These are phyloP conservation scores for Termitomyces heimii DNA, from an alignment of 768 basidiomycete genomes.

Conservation along the genomic window DNA sequence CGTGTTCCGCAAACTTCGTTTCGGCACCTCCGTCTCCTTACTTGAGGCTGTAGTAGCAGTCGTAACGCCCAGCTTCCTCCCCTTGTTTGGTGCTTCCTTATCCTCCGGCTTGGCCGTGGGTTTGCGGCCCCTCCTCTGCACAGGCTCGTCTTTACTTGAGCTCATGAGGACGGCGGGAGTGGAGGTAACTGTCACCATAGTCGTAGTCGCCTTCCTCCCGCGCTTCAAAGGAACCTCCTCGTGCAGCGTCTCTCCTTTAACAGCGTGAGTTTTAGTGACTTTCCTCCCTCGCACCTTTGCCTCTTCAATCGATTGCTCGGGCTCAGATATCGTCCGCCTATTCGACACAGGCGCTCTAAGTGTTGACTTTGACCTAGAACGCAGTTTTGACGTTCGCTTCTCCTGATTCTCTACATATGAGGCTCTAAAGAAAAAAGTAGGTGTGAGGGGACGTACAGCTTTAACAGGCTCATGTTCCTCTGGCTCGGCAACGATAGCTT, in stretches of 20 bases:
- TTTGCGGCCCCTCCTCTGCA: neutral
- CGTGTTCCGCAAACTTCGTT: neutral
- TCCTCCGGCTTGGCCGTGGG: slow-evolving; percentile 18
- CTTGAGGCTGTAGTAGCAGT: neutral
- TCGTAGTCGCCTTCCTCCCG: slow-evolving; percentile 11
- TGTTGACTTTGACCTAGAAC: slow-evolving; percentile 4
- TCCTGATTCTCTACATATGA: neutral
- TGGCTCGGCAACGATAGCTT: neutral
- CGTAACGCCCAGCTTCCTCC: neutral
- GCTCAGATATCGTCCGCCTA: neutral
- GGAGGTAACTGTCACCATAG: neutral
- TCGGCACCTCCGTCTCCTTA: neutral
- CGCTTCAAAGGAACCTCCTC: slow-evolving; percentile 9
- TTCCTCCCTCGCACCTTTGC: slow-evolving; percentile 10
- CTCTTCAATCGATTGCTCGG: neutral
- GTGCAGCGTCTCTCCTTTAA: slow-evolving; percentile 6
- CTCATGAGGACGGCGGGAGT: neutral
- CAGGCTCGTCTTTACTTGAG: neutral
- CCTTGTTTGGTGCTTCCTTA: neutral
- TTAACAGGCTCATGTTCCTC: neutral
- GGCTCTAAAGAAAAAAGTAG: too few relatives aligned
- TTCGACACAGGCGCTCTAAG: neutral
- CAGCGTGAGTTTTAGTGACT: slow-evolving; percentile 6
- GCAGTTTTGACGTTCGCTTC: neutral
- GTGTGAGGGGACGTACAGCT: neutral